Conservation (phyloP, 352 stramenopile species). For the Sclerospora graminicola region DNA sequence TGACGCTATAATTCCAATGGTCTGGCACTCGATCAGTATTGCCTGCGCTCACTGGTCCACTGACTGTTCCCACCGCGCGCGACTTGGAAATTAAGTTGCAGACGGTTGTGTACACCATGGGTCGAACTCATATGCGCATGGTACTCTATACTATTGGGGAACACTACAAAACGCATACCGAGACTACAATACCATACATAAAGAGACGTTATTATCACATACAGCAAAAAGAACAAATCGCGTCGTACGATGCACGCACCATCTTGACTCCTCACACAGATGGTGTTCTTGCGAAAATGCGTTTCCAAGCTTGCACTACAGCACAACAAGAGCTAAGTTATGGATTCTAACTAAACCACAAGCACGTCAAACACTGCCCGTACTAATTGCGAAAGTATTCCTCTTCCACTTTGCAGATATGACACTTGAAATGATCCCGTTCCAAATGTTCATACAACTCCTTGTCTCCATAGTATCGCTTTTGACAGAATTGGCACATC, state of each 20-base stretch:
- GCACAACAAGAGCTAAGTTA: slow-evolving; percentile 5
- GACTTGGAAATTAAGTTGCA: slow-evolving; percentile 72
- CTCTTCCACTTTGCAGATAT: slow-evolving; percentile 82
- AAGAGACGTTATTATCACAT: slow-evolving; percentile 3
- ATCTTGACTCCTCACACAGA: slow-evolving; percentile 76
- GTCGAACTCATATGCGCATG: slow-evolving; percentile 74
- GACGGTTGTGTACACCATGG: slow-evolving; percentile 60
- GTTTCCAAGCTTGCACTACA: slow-evolving; percentile 66
- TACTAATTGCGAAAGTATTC: slow-evolving; percentile 88
- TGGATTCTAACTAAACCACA: neutral
- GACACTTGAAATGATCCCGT: slow-evolving; percentile 86
- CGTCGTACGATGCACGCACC: slow-evolving; percentile 25
- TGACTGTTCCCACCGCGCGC: slow-evolving; percentile 47
- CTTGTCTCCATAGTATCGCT: slow-evolving; percentile 77
- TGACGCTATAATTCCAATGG: slow-evolving; percentile 46
- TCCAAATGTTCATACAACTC: slow-evolving; percentile 83
- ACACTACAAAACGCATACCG: slow-evolving; percentile 81
- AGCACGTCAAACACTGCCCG: neutral
- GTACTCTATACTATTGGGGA: slow-evolving; percentile 80
- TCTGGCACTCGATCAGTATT: slow-evolving; percentile 36
- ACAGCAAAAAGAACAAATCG: neutral
- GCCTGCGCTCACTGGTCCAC: slow-evolving; percentile 11
- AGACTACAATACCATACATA: slow-evolving; percentile 29
- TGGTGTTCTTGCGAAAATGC: slow-evolving; percentile 80
- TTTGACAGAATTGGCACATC: slow-evolving; percentile 85